Percentiles rank a stretch among this genome's conserved stretches.
Conservation (phyloP, 2,329 filamentous ascomycete genomes). For the Pestalotiopsis fici region DNA sequence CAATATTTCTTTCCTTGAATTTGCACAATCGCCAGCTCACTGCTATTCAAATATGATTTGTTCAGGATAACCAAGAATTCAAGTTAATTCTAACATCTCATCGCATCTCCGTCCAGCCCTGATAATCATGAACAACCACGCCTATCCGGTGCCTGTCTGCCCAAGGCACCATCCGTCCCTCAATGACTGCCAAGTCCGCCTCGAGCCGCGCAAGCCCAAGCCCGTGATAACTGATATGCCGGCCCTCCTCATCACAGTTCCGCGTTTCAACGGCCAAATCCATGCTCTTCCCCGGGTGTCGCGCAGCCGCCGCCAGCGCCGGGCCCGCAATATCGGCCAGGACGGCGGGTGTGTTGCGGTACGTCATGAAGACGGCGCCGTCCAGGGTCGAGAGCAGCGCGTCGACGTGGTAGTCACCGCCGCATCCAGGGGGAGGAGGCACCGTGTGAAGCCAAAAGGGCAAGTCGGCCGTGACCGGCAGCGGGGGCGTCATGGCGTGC, state of each 20-base stretch:
- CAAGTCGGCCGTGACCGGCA: not conserved
- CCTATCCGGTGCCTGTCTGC: not conserved
- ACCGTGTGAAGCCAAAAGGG: conserved; percentile 1
- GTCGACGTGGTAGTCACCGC: not conserved
- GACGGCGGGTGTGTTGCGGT: not conserved
- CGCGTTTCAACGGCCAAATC: not conserved
- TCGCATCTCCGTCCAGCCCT: not conserved
- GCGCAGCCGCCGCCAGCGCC: not conserved
- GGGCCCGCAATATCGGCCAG: not conserved
- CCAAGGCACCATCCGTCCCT: not conserved
- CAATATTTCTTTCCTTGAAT: too few species aligned
- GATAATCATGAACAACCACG: not conserved
- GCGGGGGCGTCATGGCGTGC: not conserved
- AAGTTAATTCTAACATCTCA: too few species aligned
- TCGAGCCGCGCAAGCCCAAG: not conserved
- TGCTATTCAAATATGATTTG: too few species aligned
- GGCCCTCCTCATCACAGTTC: not conserved
- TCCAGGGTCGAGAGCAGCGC: not conserved
- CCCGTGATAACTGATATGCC: not conserved
- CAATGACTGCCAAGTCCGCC: not conserved
- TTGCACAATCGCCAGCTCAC: too few species aligned
- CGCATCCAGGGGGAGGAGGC: not conserved
- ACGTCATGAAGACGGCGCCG: conserved; percentile 3
- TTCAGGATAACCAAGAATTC: too few species aligned
- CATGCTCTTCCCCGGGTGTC: not conserved